Base-by-base conservation (phyloP, 148 eudicot species). In the Arctostaphylos glauca region DNA sequence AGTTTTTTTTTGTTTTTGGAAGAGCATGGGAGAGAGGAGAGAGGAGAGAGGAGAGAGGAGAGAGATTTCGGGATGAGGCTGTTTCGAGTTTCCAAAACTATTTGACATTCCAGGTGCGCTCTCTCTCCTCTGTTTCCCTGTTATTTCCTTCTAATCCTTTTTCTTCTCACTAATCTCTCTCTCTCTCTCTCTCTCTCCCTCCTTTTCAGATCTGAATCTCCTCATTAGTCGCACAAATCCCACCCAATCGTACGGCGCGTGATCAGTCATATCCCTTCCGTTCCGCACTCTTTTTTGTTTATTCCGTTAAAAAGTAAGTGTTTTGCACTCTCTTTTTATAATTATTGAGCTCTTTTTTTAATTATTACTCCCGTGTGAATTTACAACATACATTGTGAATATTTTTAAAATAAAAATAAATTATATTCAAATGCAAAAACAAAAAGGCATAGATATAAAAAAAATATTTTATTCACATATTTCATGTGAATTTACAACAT, bases 201-300 rank as follows among this genome's bases (percentile, higher is more conserved):
- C 76, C 25, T 8, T 21, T 58, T 41, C 81, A 59, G 81, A 78
- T 79, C 81, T 60, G 81, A 79, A 60, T 79, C 81, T 60, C 81
- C 67, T 3, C 38, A 10, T n/a, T 46, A 0, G 7, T 46, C 8
- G 18, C 41, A 9, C 9, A 10, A 56, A 9, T 10, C 81, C 18
- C 71, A 79, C 71, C 31, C 19, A 19, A 16, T 6, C 10, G 25
- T 1, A 10, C 2, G 52, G 70, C 70, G 52, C 81, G 68, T 56
- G 5, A 43, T 3, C 18, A 3, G 54, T 19, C 81, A 5, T 12
- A 1, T 49, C 18, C 21, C 56, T 19, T 5, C 18, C 5, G 31
- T 0, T 10, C 71, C 71, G 1, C 3, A 25, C 43, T 25, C 5
- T 3, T 4, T 9, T 50, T 50, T 50, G 6, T 50, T 50, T 31